These are phyloP conservation scores for Cutaneotrichosporon cavernicola DNA, from an alignment of 1,284 basidiomycete genomes.

Conservation along the genomic window DNA sequence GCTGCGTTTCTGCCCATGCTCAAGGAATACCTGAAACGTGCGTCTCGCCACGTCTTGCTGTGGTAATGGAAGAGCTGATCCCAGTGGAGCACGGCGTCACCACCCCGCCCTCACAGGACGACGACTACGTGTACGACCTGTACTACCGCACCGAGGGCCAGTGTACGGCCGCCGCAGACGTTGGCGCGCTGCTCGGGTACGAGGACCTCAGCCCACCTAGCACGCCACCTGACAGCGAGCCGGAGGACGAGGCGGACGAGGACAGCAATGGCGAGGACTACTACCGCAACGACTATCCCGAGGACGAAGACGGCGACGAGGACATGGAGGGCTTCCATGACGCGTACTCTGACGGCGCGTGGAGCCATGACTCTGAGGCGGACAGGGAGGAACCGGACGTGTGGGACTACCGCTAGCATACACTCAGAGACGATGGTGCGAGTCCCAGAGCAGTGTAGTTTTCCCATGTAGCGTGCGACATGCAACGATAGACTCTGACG, in stretches of 20 bases:
- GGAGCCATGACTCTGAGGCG: slow-evolving; percentile 31
- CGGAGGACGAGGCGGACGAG: slow-evolving; percentile 54
- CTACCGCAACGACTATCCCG: slow-evolving; percentile 54
- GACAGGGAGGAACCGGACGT: slow-evolving; percentile 27
- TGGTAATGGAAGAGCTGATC: not conserved
- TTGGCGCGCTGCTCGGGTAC: slow-evolving; percentile 39
- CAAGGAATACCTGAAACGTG: slow-evolving; percentile 48
- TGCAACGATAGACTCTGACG: too few relatives aligned
- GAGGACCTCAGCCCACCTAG: slow-evolving; percentile 43
- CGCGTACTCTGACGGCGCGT: slow-evolving; percentile 36
- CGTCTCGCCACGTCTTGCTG: slow-evolving; percentile 16
- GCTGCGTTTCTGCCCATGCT: slow-evolving; percentile 53
- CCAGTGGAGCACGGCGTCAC: slow-evolving; percentile 27
- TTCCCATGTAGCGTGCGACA: too few relatives aligned
- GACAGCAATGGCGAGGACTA: slow-evolving; percentile 55
- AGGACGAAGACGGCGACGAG: slow-evolving; percentile 53
- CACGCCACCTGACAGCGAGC: slow-evolving; percentile 44
- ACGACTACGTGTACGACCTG: slow-evolving; percentile 54
- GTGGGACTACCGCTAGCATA: slow-evolving; percentile 38
- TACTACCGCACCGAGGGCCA: slow-evolving; percentile 48
- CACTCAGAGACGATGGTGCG: too few relatives aligned
- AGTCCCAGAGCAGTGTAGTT: too few relatives aligned
- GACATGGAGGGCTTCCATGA: slow-evolving; percentile 47
- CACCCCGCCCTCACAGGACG: slow-evolving; percentile 21
- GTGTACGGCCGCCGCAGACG: slow-evolving; percentile 9